These are phyloP conservation scores for Bodo saltans DNA, from an alignment of 78 protist genomes.

Conservation along the genomic window DNA sequence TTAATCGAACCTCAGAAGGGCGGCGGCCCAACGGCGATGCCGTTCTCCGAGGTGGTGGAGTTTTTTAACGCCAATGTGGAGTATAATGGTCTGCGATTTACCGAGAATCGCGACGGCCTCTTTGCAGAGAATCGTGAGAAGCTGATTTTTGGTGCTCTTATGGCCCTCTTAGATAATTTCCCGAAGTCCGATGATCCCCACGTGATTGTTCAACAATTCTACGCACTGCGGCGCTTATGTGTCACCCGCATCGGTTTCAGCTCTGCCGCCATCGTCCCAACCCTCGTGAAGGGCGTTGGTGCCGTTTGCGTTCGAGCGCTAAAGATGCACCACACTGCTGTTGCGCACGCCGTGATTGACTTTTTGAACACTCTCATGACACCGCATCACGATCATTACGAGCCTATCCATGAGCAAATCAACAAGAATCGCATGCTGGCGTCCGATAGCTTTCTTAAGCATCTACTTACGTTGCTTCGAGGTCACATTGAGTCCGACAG, in stretches of 20 bases:
- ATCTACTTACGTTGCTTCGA: slow-evolving; percentile 21
- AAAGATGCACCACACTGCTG: slow-evolving; percentile 34
- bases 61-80: slow-evolving; percentile 51
- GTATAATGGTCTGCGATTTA: slow-evolving; percentile 34
- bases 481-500: slow-evolving; percentile 43
- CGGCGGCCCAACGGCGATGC: not conserved
- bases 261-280: slow-evolving; percentile 27
- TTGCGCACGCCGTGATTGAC: slow-evolving; percentile 52
- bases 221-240: slow-evolving; percentile 37
- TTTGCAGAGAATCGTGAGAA: slow-evolving; percentile 42
- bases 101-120: slow-evolving; percentile 2
- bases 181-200: not conserved
- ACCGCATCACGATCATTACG: slow-evolving; percentile 63
- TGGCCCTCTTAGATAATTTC: slow-evolving; percentile 30
- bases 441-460: slow-evolving; percentile 8
- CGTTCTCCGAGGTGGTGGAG: slow-evolving; percentile 20
- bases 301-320: not conserved
- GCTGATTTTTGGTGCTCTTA: slow-evolving; percentile 30
- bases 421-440: slow-evolving; percentile 36
- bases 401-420: slow-evolving; percentile 35
- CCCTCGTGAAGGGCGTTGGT: slow-evolving; percentile 30
- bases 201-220: slow-evolving; percentile 19
- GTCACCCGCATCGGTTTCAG: slow-evolving; percentile 52
- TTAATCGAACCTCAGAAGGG: not conserved
- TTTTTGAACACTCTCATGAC: slow-evolving; percentile 42